phyloP scores from a whole-genome alignment of 805 yeast species.

The Zygotorulaspora sp. region DNA sequence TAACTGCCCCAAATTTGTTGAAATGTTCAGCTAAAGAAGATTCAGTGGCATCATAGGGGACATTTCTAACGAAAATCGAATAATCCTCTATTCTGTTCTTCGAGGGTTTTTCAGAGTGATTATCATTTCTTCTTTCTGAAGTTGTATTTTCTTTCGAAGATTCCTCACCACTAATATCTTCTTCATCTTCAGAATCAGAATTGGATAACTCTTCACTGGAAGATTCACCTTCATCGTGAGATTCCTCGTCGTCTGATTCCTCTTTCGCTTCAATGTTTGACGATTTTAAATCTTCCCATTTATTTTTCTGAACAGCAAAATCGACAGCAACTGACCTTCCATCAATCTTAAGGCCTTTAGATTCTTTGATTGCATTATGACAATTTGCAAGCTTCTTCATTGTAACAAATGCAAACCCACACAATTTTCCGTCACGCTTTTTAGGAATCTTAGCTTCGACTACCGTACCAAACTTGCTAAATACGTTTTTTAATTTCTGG shows the following conservation, averaged over 20 bases:
- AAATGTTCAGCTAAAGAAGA: slow-evolving; percentile 79
- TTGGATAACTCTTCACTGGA: slow-evolving; percentile 38
- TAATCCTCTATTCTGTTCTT: slow-evolving; percentile 61
- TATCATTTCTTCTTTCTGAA: slow-evolving; percentile 34
- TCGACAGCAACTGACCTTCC: slow-evolving; percentile 93
- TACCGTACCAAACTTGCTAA: slow-evolving; percentile 78
- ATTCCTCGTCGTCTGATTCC: slow-evolving; percentile 39
- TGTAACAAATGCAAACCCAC: slow-evolving; percentile 92
- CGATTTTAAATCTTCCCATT: slow-evolving; percentile 63
- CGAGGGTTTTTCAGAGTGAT: slow-evolving; percentile 31
- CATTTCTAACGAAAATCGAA: slow-evolving; percentile 83
- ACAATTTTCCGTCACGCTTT: slow-evolving; percentile 80
- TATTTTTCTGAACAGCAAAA: slow-evolving; percentile 82
- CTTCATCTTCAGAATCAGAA: slow-evolving; percentile 32
- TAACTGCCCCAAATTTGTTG: slow-evolving; percentile 73
- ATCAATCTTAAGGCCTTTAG: slow-evolving; percentile 70
- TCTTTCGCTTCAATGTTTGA: slow-evolving; percentile 41
- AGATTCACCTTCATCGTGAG: slow-evolving; percentile 36
- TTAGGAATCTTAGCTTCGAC: slow-evolving; percentile 86
- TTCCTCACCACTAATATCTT: slow-evolving; percentile 29
- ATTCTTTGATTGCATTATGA: slow-evolving; percentile 69
- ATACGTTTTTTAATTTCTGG: slow-evolving; percentile 61
- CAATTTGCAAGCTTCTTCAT: slow-evolving; percentile 80
- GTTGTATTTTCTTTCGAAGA: slow-evolving; percentile 33
- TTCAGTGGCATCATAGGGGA: slow-evolving; percentile 89